Base-by-base conservation (phyloP, 2,329 filamentous ascomycete genomes). In the Fusarium heterosporum region DNA sequence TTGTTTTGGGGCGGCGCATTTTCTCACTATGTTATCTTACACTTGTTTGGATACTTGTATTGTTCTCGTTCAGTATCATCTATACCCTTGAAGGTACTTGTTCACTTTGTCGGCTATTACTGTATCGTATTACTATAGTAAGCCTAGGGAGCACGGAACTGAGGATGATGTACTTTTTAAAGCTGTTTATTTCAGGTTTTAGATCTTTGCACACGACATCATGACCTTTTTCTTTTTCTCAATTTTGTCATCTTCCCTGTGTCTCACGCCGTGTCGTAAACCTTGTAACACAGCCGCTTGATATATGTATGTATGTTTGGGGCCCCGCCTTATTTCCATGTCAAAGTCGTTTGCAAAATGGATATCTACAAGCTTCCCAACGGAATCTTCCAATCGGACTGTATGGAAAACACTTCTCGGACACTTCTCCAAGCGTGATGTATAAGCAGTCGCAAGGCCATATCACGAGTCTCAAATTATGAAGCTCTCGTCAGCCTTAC, bases 401-500 rank as follows among this genome's bases (percentile, higher is more conserved):
- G 19, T 42, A 28, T 42, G 38, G 28, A 56, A 50, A 30, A 22
- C 22, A 22, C 19, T 11, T 45, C 43, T 36, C 16, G 36, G 53
- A 39, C 25, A 51, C 38, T 29, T 40, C 29, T 36, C 42, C 45
- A 14, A 50, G 39, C 38, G 36, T 39, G 25, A 53, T 38, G 29
- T 53, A 48, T 51, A 57, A 57, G 42, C 52, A 57, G 39, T 34
- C 47, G 50, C 36, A 46, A 41, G 26, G 34, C 17, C 41, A 62
- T 59, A 49, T 61, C 46, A 51, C 43, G 38, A 45, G 55, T 57
- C 61, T 59, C 58, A 36, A 57, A 36, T 22, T 7, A 40, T 61
- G 47, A 67, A 68, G 60, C 70, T 72, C 61, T 71, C 68, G 70
- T 72, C 70, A 72, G 70, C 68, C 64, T 67, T 72, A 71, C 70